Base-by-base conservation (phyloP, 2,329 filamentous ascomycete species). In the Sclerotinia borealis region DNA sequence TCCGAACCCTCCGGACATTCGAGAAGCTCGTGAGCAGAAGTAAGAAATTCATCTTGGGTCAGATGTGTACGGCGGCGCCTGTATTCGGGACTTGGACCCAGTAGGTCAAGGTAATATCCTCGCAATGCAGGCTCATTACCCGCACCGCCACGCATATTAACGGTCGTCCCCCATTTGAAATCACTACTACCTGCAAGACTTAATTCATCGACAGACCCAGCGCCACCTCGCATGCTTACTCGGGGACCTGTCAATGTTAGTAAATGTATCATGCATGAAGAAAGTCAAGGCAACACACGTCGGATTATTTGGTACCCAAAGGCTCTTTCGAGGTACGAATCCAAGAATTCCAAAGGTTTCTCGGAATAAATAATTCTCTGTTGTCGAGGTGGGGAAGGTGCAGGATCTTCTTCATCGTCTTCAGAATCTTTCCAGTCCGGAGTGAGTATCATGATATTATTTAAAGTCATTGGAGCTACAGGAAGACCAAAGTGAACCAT, bases 401-500 rank as follows among this genome's bases (percentile, higher is more conserved):
- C n/a, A 13, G 48, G 51, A 51, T 70, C 67, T n/a, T 60, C 39
- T 27, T 55, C 37, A 27, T 71, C 68, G 25, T 70, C 54, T 9
- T 64, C 39, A 31, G 70, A 63, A 15, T 59, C 54, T 13, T 64
- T 41, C 47, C 55, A 51, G 6, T 52, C 64, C 3, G 55, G 27
- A 15, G 22, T 39, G 3, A 66, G 63, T 15, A 65, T 64, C 4
- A 61, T n/a, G 17, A 72, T 63, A 47, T 73, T 73, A n/a, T 67
- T 70, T 2, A 52, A 15, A 13, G 70, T 72, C 22, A 72, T 37
- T 7, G 70, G 66, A 31, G 66, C 69, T 29, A 74, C 67, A 9
- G 72, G 72, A 11, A 73, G 63, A 15, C 72, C 72, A 55, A 73
- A 74, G 52, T 71, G 60, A 15, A 71, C 37, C 72, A 74, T 73